A percentile compares a stretch with the other conserved stretches of the same genome.
phyloP scores from a whole-genome alignment of 805 yeast species.

The Saccharomyces cerevisiae region DNA sequence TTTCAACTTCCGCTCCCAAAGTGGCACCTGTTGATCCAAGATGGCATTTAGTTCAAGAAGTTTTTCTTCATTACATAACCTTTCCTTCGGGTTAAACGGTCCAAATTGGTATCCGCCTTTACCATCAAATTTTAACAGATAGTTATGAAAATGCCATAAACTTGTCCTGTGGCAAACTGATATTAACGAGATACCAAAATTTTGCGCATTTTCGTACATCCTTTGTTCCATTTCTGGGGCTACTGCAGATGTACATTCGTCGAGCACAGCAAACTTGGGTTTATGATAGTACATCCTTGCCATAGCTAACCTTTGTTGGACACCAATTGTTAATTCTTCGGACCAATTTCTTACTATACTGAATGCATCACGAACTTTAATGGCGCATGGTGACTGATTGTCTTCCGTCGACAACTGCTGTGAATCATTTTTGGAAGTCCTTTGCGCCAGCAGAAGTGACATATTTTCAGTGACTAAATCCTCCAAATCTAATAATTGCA shows the following conservation, averaged over 20 bases:
- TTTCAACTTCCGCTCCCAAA: constrained; percentile 54
- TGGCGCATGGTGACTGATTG: constrained; percentile 1
- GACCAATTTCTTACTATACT: constrained; percentile 74
- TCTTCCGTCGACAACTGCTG: background rate
- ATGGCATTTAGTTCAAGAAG: constrained; percentile 59
- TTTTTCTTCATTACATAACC: constrained; percentile 73
- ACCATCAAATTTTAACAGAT: constrained; percentile 79
- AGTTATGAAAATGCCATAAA: constrained; percentile 84
- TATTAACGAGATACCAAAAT: constrained; percentile 67
- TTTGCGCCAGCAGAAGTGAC: constrained; percentile 28
- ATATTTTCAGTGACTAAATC: constrained; percentile 45
- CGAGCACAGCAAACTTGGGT: constrained; percentile 90
- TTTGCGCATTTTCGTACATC: constrained; percentile 78
- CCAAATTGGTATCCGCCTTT: constrained; percentile 58
- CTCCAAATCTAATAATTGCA: constrained; percentile 50
- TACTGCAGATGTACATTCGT: constrained; percentile 92
- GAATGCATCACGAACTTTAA: constrained; percentile 44
- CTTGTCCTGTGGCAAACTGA: constrained; percentile 92
- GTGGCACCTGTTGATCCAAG: constrained; percentile 59
- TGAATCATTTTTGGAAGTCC: background rate
- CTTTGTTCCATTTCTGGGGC: constrained; percentile 84
- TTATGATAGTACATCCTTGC: constrained; percentile 84
- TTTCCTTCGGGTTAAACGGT: constrained; percentile 60
- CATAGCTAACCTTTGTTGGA: constrained; percentile 88
- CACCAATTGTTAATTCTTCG: constrained; percentile 81